Evolutionary conservation across 306 rosid species (phyloP).

Genomic region (cucumber (Cucumis sativus)): DNA sequence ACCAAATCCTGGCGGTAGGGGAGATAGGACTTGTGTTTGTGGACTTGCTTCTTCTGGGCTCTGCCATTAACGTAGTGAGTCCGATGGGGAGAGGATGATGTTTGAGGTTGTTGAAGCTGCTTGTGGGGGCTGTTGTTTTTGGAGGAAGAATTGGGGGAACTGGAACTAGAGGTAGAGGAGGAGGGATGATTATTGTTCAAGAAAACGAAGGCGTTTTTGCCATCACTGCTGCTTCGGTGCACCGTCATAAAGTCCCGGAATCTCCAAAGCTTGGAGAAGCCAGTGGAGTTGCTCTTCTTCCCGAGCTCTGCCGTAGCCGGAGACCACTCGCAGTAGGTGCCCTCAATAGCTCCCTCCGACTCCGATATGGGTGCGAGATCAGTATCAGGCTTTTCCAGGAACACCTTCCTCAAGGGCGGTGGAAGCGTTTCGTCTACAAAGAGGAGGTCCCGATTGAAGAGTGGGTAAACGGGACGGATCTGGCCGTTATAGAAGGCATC

Average conservation of each 20-base stretch:
- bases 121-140: constrained; percentile 8
- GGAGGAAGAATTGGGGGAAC: background rate
- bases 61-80: constrained; percentile 56
- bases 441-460: constrained; percentile 52
- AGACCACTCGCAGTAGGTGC: constrained; percentile 65
- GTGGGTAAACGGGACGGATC: constrained; percentile 60
- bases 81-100: constrained; percentile 56
- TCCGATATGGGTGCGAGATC: constrained; percentile 12
- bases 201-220: constrained; percentile 71
- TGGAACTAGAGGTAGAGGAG: background rate
- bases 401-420: constrained; percentile 45
- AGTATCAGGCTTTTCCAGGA: constrained; percentile 18
- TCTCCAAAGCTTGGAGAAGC: constrained; percentile 69
- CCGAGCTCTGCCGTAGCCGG: constrained; percentile 25
- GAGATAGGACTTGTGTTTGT: constrained; percentile 53
- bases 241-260: constrained; percentile 35
- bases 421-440: constrained; percentile 21
- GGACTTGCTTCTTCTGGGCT: constrained; percentile 57
- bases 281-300: constrained; percentile 76
- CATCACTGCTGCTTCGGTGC: constrained; percentile 76
- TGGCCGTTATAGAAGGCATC: constrained; percentile 62
- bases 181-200: constrained; percentile 17
- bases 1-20: constrained; percentile 67
- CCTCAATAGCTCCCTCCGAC: constrained; percentile 16
- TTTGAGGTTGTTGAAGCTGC: background rate